Conservation (phyloP, 2,329 filamentous ascomycete genomes). For the Colletotrichum incanum region DNA sequence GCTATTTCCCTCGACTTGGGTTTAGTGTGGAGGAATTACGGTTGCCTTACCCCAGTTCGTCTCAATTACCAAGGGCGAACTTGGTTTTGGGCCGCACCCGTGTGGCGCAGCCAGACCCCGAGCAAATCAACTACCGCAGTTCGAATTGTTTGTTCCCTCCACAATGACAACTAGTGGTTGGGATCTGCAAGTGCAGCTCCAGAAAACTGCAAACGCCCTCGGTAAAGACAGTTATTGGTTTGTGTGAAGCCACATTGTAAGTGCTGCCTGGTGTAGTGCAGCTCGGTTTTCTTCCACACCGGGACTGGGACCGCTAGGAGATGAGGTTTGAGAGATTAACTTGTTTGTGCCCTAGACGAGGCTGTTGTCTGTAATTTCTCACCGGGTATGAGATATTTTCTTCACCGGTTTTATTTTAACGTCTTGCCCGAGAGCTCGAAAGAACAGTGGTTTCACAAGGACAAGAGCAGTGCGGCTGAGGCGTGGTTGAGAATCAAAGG, state of each 20-base stretch:
- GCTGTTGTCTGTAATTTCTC: background rate
- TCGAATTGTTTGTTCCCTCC: conserved; percentile 3
- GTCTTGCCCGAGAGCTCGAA: background rate
- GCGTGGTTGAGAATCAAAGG: background rate
- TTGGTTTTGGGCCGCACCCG: background rate
- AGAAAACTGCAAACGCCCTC: background rate
- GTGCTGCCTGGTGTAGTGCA: conserved; percentile 22
- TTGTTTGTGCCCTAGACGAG: conserved; percentile 25
- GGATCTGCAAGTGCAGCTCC: conserved; percentile 25
- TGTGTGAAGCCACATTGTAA: conserved; percentile 14
- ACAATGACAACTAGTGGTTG: conserved; percentile 9
- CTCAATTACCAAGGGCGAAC: conserved; percentile 14
- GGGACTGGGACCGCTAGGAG: background rate
- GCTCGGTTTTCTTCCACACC: background rate
- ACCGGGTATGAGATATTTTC: background rate
- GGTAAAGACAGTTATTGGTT: conserved; percentile 21
- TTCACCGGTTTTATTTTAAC: background rate
- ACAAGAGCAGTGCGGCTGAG: background rate
- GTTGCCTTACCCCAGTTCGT: background rate
- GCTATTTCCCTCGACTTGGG: background rate
- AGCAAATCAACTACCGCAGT: background rate
- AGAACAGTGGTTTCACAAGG: background rate
- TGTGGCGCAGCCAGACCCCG: conserved; percentile 33
- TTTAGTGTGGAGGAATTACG: background rate
- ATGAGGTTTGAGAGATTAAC: background rate